Base-by-base conservation (phyloP, 495 filamentous ascomycete genomes). In the Neurospora sp. region DNA sequence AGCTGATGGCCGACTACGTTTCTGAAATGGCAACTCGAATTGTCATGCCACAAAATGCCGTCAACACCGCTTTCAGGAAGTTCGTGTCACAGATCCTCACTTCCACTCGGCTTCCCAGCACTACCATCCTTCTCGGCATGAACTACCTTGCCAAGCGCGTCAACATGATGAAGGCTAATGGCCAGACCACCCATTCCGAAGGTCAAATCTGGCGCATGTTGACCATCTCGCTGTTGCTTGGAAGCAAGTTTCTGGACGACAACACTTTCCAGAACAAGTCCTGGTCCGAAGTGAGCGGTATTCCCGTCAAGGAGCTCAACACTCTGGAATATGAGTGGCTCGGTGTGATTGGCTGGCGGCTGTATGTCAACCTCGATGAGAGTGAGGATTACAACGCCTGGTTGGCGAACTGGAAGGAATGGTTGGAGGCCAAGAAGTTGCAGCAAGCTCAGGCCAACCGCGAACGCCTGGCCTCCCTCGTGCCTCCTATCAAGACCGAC, bases 231-330 rank as follows among this genome's bases (percentile, higher is more conserved):
- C 86, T 99, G 40, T 85, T 99, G 48, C 88, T 99, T 40, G 96
- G 94, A 70, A 98, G 94, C 86, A 99, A 99, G 83, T 99, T 99
- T 78, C 82, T 98, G 72, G 96, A 99, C 79, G 96, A 99, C 82
- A 98, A 98, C 83, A 99, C 96, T 18, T 99, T 98, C 83, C 94
- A 98, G 86, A 99, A 98, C 84, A 93, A 94, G 71, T 98, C 96
- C 8, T 99, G 96, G 96, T 92, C 96, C 5, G 96, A 99, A 79
- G 96, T 99, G 35, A 98, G 94, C 83, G 93, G 92, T 72, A 97
- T 99, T 74, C 82, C 91, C 27, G 94, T 99, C 31, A 76, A 85
- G 35, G 95, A 98, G 77, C 85, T 99, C 77, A 98, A 98, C 84
- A 86, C 86, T 73, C 86, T 98, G 84, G 96, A 99, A 84, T 88